Evolutionary conservation across 2,329 filamentous ascomycete species (phyloP).

Genomic region (Monilinia vaccinii-corymbosi): DNA sequence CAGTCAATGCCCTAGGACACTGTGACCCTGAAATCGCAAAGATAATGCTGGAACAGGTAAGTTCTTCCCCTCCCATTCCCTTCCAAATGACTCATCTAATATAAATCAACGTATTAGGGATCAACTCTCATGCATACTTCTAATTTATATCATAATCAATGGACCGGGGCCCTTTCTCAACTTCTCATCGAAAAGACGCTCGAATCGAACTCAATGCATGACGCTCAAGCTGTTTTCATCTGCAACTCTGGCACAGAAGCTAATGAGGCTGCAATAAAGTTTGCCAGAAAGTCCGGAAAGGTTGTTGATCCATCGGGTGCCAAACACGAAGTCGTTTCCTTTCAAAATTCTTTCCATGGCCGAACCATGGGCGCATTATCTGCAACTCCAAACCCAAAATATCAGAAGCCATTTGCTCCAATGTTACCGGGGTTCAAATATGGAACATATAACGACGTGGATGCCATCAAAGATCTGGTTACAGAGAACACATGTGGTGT

Average conservation of each 20-base stretch:
- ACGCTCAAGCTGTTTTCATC: slow-evolving; percentile 73
- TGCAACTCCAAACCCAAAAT: slow-evolving; percentile 97
- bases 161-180: slow-evolving; percentile 84
- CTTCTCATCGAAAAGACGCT: slow-evolving; percentile 74
- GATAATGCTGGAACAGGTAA: slow-evolving; percentile 69
- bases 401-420: slow-evolving; percentile 87
- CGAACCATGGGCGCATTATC: slow-evolving; percentile 91
- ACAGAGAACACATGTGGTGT: slow-evolving; percentile 86
- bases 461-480: slow-evolving; percentile 61
- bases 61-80: slow-evolving; percentile 7
- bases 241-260: slow-evolving; percentile 96
- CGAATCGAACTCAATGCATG: slow-evolving; percentile 72
- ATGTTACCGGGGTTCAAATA: slow-evolving; percentile 93
- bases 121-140: slow-evolving; percentile 81
- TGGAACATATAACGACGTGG: slow-evolving; percentile 76
- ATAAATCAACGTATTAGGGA: slow-evolving; percentile 36
- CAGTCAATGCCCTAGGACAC: slow-evolving; percentile 87
- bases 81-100: background rate
- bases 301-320: slow-evolving; percentile 57
- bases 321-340: slow-evolving; percentile 83
- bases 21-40: slow-evolving; percentile 70
- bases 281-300: slow-evolving; percentile 85
- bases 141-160: slow-evolving; percentile 95
- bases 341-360: slow-evolving; percentile 88
- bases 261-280: slow-evolving; percentile 97